These are phyloP conservation scores for Trichopus zeylanicus DNA, from an alignment of 116 monocot genomes.

Conservation along the genomic window DNA sequence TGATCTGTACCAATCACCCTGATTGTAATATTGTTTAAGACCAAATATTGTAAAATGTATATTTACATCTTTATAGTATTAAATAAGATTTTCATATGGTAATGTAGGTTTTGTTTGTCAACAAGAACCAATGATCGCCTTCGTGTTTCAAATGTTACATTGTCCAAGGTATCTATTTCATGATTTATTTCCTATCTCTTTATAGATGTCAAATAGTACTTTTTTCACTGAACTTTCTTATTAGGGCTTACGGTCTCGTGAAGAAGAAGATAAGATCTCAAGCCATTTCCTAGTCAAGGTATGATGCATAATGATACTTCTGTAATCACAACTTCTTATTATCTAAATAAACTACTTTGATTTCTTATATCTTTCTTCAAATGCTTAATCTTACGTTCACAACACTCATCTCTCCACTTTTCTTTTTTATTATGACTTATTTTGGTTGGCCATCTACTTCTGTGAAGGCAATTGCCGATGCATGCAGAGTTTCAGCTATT, in stretches of 20 bases:
- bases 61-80: background rate
- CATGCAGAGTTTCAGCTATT: conserved; percentile 52
- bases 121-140: conserved; percentile 46
- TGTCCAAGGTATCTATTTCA: conserved; percentile 35
- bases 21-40: no score
- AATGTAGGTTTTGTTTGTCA: conserved; percentile 51
- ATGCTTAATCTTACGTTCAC: background rate
- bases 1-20: no score
- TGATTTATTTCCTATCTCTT: background rate
- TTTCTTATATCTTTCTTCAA: no score
- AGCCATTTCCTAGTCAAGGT: conserved; percentile 62
- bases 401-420: background rate
- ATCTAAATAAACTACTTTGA: background rate
- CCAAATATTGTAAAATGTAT: background rate
- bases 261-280: conserved; percentile 70
- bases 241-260: conserved; percentile 55
- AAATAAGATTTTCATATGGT: conserved; percentile 1
- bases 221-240: background rate
- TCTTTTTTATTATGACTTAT: background rate
- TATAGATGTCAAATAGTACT: background rate
- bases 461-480: conserved; percentile 85
- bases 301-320: conserved; percentile 2
- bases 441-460: conserved; percentile 4
- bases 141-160: conserved; percentile 44
- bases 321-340: background rate